Evolutionary conservation across 1,284 basidiomycete genomes (phyloP).

Genomic region (Sphaerobolus stellatus): DNA sequence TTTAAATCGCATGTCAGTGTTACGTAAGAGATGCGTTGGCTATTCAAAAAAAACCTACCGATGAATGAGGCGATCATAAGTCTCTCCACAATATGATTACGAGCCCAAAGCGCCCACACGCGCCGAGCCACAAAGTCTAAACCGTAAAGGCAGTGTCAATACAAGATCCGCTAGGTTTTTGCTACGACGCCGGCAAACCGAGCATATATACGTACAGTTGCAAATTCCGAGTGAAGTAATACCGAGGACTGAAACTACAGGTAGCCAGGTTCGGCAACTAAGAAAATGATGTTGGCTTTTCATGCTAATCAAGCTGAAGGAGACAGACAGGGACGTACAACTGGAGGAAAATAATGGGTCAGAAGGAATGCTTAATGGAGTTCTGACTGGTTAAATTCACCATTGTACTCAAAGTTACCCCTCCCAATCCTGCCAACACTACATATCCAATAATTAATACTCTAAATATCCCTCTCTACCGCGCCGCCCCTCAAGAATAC

Average conservation of each 20-base stretch:
- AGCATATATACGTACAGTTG: no score
- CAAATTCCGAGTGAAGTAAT: no score
- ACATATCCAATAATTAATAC: neutral
- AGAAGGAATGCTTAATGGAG: no score
- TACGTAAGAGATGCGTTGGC: neutral
- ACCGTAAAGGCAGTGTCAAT: neutral
- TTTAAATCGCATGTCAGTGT: neutral
- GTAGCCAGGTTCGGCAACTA: no score
- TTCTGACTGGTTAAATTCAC: neutral
- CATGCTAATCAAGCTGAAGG: no score
- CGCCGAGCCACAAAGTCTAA: conserved; percentile 6
- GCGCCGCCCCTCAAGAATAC: neutral
- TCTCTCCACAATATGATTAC: neutral
- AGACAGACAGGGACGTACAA: no score
- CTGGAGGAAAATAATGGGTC: no score
- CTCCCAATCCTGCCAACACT: neutral
- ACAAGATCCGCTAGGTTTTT: neutral
- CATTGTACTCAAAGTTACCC: neutral
- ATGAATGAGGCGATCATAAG: conserved; percentile 1
- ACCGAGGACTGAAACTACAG: no score
- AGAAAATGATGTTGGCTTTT: no score
- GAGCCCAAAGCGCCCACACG: conserved; percentile 5
- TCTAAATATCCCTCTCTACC: neutral
- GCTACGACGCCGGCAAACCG: no score
- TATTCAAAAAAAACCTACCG: neutral